These are phyloP conservation scores for Xylariaceae sp. DNA, from an alignment of 2,329 filamentous ascomycete genomes.

Conservation along the genomic window DNA sequence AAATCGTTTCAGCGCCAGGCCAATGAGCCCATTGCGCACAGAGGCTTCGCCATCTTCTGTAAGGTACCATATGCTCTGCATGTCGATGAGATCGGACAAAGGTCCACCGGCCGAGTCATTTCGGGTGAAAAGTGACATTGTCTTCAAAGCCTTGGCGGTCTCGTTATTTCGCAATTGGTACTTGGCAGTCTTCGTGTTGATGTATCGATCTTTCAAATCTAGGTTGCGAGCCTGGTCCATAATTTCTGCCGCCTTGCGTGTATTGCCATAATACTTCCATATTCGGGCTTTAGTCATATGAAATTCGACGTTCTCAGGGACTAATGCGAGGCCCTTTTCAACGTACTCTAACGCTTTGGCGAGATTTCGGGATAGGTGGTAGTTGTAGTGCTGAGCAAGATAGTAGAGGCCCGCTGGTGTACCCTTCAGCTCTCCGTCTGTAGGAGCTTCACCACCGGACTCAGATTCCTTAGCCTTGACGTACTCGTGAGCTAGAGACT, in stretches of 20 bases:
- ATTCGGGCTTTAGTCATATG: conserved; percentile 95
- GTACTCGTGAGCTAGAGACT: conserved; percentile 80
- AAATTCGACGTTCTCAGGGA: conserved; percentile 85
- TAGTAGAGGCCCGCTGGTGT: conserved; percentile 87
- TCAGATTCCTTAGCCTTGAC: conserved; percentile 59
- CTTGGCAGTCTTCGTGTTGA: conserved; percentile 98
- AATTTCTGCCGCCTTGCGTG: conserved; percentile 77
- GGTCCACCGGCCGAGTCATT: conserved; percentile 89
- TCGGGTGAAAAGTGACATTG: conserved; percentile 91
- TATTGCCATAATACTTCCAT: conserved; percentile 86
- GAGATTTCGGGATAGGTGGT: conserved; percentile 84
- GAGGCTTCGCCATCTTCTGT: conserved; percentile 94
- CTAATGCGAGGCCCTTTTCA: conserved; percentile 80
- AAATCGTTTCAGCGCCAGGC: conserved; percentile 90
- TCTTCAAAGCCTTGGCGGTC: conserved; percentile 83
- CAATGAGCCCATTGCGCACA: conserved; percentile 79
- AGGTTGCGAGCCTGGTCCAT: conserved; percentile 89
- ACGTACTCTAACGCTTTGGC: conserved; percentile 81
- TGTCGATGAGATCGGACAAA: conserved; percentile 89
- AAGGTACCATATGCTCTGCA: conserved; percentile 98
- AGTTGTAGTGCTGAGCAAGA: conserved; percentile 96
- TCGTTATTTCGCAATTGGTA: conserved; percentile 94
- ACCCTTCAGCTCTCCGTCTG: conserved; percentile 63
- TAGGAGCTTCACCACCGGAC: conserved; percentile 51
- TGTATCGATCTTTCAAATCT: conserved; percentile 91